A percentile compares a stretch with the other conserved stretches of the same genome.
Conservation (phyloP, 805 yeast genomes). For the Ogataea chonburiensis region DNA sequence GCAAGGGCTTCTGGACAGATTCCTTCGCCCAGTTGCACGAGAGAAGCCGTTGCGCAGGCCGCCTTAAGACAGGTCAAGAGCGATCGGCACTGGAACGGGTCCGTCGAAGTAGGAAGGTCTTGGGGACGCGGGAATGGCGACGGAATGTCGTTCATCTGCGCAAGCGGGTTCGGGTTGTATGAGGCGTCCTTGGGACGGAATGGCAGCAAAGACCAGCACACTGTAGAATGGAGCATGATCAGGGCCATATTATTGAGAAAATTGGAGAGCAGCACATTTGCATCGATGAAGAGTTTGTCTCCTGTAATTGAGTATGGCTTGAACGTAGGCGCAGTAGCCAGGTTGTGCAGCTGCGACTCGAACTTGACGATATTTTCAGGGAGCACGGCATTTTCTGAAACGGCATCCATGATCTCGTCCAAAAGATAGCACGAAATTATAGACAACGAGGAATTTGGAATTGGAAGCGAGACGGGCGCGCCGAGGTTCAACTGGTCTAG, state of each 20-base stretch:
- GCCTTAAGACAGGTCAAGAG: slow-evolving; percentile 32
- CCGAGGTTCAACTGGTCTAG: slow-evolving; percentile 18
- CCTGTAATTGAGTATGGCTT: slow-evolving; percentile 20
- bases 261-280: slow-evolving; percentile 34
- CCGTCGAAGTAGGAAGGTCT: slow-evolving; percentile 20
- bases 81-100: slow-evolving; percentile 32
- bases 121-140: slow-evolving; percentile 18
- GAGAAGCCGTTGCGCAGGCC: slow-evolving; percentile 32
- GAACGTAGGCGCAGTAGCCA: slow-evolving; percentile 19
- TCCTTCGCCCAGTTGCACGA: slow-evolving; percentile 43
- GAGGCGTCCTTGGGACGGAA: slow-evolving; percentile 33
- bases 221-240: slow-evolving; percentile 30
- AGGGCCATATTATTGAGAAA: slow-evolving; percentile 32
- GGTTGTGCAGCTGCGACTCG: slow-evolving; percentile 26
- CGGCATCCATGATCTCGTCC: slow-evolving; percentile 37
- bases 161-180: slow-evolving; percentile 19
- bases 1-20: slow-evolving; percentile 24
- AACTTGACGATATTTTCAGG: slow-evolving; percentile 26
- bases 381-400: slow-evolving; percentile 28
- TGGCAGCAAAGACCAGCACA: slow-evolving; percentile 35
- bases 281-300: slow-evolving; percentile 34
- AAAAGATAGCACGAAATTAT: slow-evolving; percentile 32
- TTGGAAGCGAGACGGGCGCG: slow-evolving; percentile 10
- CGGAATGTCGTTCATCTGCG: slow-evolving; percentile 29
- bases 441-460: slow-evolving; percentile 32